A percentile compares a stretch with the other conserved stretches of the same genome.
Conservation (phyloP, 2,329 filamentous ascomycete genomes). For the Sodiomyces alkalinus region DNA sequence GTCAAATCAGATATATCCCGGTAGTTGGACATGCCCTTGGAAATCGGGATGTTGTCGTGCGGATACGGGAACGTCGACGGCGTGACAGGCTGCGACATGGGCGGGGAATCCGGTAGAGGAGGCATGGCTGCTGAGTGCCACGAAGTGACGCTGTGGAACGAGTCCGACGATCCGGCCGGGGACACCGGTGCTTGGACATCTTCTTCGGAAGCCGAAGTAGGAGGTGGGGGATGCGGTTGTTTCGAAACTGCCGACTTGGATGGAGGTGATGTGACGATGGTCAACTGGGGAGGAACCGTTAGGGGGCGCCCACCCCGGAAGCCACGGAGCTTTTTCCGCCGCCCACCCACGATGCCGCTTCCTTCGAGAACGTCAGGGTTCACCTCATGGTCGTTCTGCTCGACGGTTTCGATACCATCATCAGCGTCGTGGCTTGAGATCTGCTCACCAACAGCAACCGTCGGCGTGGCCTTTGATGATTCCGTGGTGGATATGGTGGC, state of each 20-base stretch:
- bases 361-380: conserved; percentile 15
- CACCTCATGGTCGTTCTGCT: background rate
- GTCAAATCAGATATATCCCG: conserved; percentile 18
- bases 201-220: no score
- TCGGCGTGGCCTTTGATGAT: background rate
- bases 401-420: background rate
- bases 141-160: conserved; percentile 38
- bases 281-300: conserved; percentile 15
- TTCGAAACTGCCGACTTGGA: conserved; percentile 13
- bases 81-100: conserved; percentile 22
- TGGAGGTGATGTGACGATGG: conserved; percentile 22
- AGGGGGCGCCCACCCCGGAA: conserved; percentile 14
- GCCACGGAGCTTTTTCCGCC: conserved; percentile 15
- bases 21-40: conserved; percentile 15
- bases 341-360: conserved; percentile 13
- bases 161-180: conserved; percentile 31
- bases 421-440: background rate
- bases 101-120: conserved; percentile 28
- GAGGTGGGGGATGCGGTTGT: no score
- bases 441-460: background rate
- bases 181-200: conserved; percentile 19
- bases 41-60: conserved; percentile 22
- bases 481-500: no score
- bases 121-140: conserved; percentile 32
- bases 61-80: conserved; percentile 22